Evolutionary conservation across 1,139 yeast species (phyloP), one percentile per base, ranked within the genome.

Genomic region (Entelexis paramagnoliae): DNA sequence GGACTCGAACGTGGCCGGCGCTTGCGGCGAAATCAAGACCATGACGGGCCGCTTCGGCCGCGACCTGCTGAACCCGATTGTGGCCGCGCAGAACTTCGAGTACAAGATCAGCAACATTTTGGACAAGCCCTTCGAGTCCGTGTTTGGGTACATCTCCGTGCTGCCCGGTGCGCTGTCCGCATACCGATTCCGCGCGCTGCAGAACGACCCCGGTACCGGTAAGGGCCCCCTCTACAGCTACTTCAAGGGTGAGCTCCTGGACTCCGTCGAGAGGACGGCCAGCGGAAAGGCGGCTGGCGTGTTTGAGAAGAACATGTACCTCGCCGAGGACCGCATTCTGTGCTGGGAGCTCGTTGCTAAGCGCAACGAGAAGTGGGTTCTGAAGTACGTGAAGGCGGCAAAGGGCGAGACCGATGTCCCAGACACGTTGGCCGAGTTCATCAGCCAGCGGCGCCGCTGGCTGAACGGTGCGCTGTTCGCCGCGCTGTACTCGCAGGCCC

Each of bases 371-470:
- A 83, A 80, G 63, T 91, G 98, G 98, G 86, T 91, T 26, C 73
- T 91, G 61, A 87, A 87, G 64, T 89, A 89, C 65, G 97, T 91
- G 50, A 83, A 85, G 62, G 85, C 80, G 67, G 96, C 97, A 1
- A 83, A 85, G 28, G 98, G 97, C 60, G 97, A 89, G 65, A 91
- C 98, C 0, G 98, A 91, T 75, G 96, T 91, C 47, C 98, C 98
- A 3, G 96, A 89, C 64, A 73, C 80, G 6, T 74, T 89, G 45
- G 78, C 97, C 0, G 98, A 91, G 66, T 89, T 91, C 64, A 80
- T 91, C 54, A 81, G 95, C 16, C 98, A 91, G 69, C 80, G 98
- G 72, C 79, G 98, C 71, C 80, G 98, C 71, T 91, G 98, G 98
- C 78, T 91, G 51, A 91, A 91, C 66, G 98, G 98, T 70, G 96